Evolutionary conservation across 805 yeast genomes (phyloP).

Genomic region (Blastobotrys parvus): DNA sequence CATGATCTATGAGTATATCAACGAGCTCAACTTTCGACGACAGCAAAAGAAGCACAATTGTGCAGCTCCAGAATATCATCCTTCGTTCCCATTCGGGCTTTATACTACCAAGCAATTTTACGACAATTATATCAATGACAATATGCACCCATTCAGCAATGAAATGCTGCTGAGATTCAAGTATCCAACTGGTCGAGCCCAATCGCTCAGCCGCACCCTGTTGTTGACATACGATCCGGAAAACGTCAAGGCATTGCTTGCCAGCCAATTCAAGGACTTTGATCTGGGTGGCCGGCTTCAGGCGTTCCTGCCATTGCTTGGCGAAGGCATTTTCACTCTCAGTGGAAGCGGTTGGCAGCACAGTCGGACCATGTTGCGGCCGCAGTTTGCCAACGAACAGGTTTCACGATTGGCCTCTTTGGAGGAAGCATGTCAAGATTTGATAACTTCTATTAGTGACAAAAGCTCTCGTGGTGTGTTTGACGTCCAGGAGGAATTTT

Average conservation of each 20-base stretch:
- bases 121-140: neutral
- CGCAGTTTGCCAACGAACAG: constrained; percentile 28
- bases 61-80: neutral
- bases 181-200: neutral
- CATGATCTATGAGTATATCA: neutral
- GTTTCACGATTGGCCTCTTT: constrained; percentile 22
- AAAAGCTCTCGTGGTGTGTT: neutral
- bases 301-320: constrained; percentile 23
- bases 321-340: constrained; percentile 31
- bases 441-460: neutral
- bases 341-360: constrained; percentile 30
- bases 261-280: constrained; percentile 24
- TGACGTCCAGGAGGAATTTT: constrained; percentile 24
- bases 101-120: neutral
- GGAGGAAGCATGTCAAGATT: constrained; percentile 19
- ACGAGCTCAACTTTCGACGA: neutral
- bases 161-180: neutral
- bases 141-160: neutral
- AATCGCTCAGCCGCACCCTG: neutral
- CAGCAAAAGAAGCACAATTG: constrained; percentile 1
- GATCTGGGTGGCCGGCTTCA: constrained; percentile 22
- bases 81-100: constrained; percentile 1
- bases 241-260: constrained; percentile 23
- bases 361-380: constrained; percentile 29
- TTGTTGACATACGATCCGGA: constrained; percentile 19